Evolutionary conservation across 257 asterid species (phyloP), one percentile per base, ranked within the genome.

Genomic region (Forsythia suspensa): DNA sequence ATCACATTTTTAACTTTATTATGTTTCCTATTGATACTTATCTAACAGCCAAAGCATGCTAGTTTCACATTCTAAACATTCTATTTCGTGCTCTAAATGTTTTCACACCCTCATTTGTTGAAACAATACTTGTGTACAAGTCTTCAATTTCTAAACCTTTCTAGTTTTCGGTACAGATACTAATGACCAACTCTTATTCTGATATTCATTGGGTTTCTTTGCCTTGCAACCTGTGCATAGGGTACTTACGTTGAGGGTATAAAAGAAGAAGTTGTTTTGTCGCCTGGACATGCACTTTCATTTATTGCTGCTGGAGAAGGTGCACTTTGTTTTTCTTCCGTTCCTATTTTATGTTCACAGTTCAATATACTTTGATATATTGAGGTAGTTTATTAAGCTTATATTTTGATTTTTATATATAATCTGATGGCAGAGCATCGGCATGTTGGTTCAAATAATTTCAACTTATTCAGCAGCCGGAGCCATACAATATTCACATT

Each of bases 221-320:
- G 41, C 41, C 72, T 76, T 72, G 29, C 79, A 69, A 52, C 70
- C 59, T 75, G 43, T 82, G 77, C 67, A 24, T 81, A 96, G 99
- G 99, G 99, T 59, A 96, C 99, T 76, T 96, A 96, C 82, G 98
- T 96, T 78, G 99, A 96, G 88, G 99, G 99, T 74, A 91, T 96
- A 73, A 96, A 96, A 87, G 99, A 96, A 86, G 99, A 96, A 86
- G 97, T 96, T 77, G 99, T 96, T 69, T 85, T 96, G 87, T 96
- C 99, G 75, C 97, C 99, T 81, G 99, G 99, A 66, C 99, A 96
- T 82, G 99, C 95, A 73, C 98, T 96, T 82, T 96, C 99, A 15
- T 96, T 96, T 86, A 96, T 96, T 82, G 99, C 98, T 85, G 97
- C 99, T 16, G 99, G 99, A 83, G 99, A 96, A 91, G 99, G 99